phyloP scores from a whole-genome alignment of 2,329 filamentous ascomycete genomes.

The Didymellaceae sp. region DNA sequence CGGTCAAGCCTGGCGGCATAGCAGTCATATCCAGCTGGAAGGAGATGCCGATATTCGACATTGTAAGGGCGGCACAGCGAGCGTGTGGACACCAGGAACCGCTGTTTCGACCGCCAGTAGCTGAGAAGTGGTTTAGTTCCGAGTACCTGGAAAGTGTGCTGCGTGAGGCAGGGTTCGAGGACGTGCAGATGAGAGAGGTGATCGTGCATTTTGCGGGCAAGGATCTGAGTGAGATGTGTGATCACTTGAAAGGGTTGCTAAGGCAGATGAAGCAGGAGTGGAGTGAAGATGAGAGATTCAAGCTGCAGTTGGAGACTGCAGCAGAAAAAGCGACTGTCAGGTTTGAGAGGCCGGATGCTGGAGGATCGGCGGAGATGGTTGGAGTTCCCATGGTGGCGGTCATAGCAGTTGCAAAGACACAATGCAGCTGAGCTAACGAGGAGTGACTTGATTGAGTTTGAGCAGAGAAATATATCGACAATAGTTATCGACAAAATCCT shows the following conservation, averaged over 20 bases:
- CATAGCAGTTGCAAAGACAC: not conserved
- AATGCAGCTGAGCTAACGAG: not conserved
- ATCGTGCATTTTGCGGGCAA: conserved; percentile 15
- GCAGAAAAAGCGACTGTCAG: not conserved
- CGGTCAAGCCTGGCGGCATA: conserved; percentile 44
- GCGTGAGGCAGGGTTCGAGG: conserved; percentile 12
- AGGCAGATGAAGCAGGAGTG: not conserved
- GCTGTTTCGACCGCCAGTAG: conserved; percentile 19
- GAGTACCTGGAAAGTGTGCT: conserved; percentile 12
- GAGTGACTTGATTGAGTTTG: no score
- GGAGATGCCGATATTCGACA: not conserved
- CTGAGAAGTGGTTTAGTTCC: conserved; percentile 19
- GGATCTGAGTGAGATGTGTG: conserved; percentile 9
- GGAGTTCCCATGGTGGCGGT: conserved; percentile 5
- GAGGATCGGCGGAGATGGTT: not conserved
- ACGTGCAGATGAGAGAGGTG: conserved; percentile 11
- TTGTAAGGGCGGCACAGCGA: conserved; percentile 15
- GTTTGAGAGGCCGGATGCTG: not conserved
- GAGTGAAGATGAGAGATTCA: not conserved
- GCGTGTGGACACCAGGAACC: conserved; percentile 8
- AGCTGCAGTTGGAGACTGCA: not conserved
- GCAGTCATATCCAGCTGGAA: conserved; percentile 41
- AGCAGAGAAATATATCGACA: no score
- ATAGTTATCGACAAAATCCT: no score
- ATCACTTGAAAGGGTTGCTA: conserved; percentile 7